Percentiles rank a stretch among this genome's conserved stretches.
Conservation (phyloP, 768 basidiomycete species). For the Crassisporium funariophilum region DNA sequence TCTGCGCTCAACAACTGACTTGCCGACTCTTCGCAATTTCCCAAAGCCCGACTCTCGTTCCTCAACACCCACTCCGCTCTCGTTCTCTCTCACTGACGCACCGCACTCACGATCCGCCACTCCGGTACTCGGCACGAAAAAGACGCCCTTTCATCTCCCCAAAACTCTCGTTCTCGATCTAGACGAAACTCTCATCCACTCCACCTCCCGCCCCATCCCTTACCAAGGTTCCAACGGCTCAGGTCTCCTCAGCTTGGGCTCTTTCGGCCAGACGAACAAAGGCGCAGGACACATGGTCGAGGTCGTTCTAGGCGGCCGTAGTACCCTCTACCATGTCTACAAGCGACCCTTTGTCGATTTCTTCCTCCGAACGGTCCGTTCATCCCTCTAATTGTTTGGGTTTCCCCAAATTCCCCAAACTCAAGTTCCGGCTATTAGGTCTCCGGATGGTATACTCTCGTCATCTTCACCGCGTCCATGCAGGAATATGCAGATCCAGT, state of each 20-base stretch:
- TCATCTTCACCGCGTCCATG: conserved; percentile 99
- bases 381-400: conserved; percentile 1
- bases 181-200: conserved; percentile 98
- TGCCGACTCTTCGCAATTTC: not conserved
- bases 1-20: not conserved
- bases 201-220: conserved; percentile 79
- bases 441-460: conserved; percentile 96
- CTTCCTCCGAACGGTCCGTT: conserved; percentile 32
- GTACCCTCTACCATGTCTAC: conserved; percentile 96
- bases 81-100: conserved; percentile 12
- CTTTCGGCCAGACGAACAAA: conserved; percentile 58
- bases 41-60: not conserved
- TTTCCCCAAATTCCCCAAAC: conserved; percentile 5
- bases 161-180: conserved; percentile 98
- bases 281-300: conserved; percentile 88
- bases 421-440: conserved; percentile 59
- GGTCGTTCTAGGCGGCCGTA: conserved; percentile 85
- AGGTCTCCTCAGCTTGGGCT: conserved; percentile 62
- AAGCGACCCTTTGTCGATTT: conserved; percentile 97
- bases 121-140: conserved; percentile 52
- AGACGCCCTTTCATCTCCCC: conserved; percentile 75
- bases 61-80: conserved; percentile 2
- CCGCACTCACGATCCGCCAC: conserved; percentile 46
- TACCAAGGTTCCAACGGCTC: conserved; percentile 47
- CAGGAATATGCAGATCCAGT: conserved; percentile 99